Evolutionary conservation across 192 early-diverging fungal genomes (phyloP), one percentile per base, ranked within the genome.

Genomic region (Gaertneriomyces semiglobifer): DNA sequence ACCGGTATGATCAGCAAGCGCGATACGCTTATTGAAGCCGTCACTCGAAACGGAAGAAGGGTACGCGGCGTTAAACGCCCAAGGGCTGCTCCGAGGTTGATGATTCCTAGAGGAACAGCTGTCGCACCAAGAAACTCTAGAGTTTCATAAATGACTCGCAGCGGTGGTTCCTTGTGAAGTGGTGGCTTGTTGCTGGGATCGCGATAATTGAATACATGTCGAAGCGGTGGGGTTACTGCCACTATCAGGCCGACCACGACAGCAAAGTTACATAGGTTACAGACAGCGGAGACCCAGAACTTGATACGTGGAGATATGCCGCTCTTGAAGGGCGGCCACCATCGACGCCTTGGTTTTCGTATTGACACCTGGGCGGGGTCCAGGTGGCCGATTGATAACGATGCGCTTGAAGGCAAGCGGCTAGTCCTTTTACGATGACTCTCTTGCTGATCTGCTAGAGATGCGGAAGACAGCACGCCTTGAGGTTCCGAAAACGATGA

Each of bases 61-160:
- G 55, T 56, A 43, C 38, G 38, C 38, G 53, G 11, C 5, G 38
- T 58, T 14, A 78, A 62, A 7, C 68, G 46, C 18, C 75, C 75
- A 4, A 77, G 57, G 6, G 75, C 72, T 4, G 63, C 68, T 19
- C 75, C 75, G 4, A 77, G 68, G 43, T 77, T 77, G 18, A 77
- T 44, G 8, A 77, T 50, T 4, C 67, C 66, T 0, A 77, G 47
- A n/a, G 75, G 75, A 20, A 69, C 66, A 40, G 67, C 75, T 19
- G 45, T 53, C 9, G 38, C 43, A 19, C 71, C 75, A 45, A 77
- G 20, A 43, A 66, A 74, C 42, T 69, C 20, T 5, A 74, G 25
- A 5, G 57, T 60, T 53, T 77, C 75, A 48, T 61, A 66, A 7
- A 77, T 33, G 43, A 77, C 69, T 5, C 44, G 47, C n/a, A 77